phyloP scores from a whole-genome alignment of 768 basidiomycete species.

The Serendipita sp. region DNA sequence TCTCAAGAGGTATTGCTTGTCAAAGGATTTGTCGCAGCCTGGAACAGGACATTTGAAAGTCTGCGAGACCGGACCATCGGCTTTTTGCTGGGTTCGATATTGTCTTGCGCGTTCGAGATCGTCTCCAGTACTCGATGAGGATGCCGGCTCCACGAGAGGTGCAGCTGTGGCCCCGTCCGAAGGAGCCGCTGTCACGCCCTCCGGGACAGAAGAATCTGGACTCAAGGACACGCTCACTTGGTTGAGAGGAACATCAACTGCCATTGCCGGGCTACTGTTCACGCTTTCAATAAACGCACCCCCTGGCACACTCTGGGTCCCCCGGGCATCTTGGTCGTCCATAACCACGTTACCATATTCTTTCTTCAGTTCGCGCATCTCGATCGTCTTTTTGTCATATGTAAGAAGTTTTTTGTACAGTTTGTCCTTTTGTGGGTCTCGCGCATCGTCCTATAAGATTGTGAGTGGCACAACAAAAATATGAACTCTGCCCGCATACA shows the following conservation, averaged over 20 bases:
- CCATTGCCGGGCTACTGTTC: background rate
- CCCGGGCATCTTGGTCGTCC: background rate
- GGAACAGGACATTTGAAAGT: slow-evolving; percentile 1
- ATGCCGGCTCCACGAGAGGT: background rate
- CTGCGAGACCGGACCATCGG: background rate
- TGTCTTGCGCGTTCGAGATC: background rate
- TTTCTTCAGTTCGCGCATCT: background rate
- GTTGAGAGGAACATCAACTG: background rate
- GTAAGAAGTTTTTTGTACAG: background rate
- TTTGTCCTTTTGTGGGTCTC: background rate
- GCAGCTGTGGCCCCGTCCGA: background rate
- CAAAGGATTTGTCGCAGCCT: background rate
- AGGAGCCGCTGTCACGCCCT: background rate
- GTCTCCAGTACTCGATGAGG: background rate
- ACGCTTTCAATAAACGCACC: background rate
- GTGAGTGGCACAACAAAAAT: background rate
- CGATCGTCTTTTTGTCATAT: background rate
- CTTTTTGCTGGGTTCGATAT: background rate
- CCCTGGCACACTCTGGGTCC: background rate
- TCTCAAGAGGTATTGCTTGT: background rate
- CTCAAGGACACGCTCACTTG: background rate
- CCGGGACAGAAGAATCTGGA: too few species aligned
- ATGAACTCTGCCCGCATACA: background rate
- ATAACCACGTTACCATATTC: background rate
- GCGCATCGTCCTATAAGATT: background rate